These are phyloP conservation scores for Gnaphalium uliginosum DNA, from an alignment of 129 eudicot genomes.

Conservation along the genomic window DNA sequence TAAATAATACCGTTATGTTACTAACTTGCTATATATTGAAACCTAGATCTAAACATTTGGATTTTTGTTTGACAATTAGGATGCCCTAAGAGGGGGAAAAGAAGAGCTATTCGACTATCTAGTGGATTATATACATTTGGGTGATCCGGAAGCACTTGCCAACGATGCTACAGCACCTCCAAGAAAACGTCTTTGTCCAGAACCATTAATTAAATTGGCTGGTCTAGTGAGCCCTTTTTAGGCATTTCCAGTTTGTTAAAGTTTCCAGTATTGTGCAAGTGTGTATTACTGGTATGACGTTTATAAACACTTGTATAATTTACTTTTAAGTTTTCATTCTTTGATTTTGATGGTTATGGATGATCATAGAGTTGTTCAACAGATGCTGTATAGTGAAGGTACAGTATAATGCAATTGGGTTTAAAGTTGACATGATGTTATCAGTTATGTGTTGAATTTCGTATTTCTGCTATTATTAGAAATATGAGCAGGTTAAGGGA, in stretches of 20 bases:
- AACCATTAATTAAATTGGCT: constrained; percentile 64
- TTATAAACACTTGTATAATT: constrained; percentile 1
- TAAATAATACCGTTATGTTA: too few species aligned
- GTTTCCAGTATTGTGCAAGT: neutral
- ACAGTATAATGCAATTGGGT: neutral
- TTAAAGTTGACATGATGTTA: too few species aligned
- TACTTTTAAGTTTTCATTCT: neutral
- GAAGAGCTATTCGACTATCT: constrained; percentile 78
- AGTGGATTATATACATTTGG: constrained; percentile 60
- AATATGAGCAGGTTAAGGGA: neutral
- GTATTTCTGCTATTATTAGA: neutral
- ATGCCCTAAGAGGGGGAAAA: constrained; percentile 92
- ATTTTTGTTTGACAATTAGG: constrained; percentile 35
- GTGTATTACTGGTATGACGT: neutral
- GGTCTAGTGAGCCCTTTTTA: constrained; percentile 79
- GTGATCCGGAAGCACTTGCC: constrained; percentile 78
- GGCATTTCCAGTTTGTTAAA: neutral
- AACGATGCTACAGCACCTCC: constrained; percentile 84
- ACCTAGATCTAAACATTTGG: too few species aligned
- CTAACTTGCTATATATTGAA: too few species aligned
- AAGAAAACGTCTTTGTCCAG: constrained; percentile 73
- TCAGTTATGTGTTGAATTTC: neutral
- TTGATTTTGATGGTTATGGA: neutral
- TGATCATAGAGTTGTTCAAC: neutral
- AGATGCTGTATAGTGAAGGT: neutral